Base-by-base conservation (phyloP, 495 filamentous ascomycete species). In the Apodospora peruviana region DNA sequence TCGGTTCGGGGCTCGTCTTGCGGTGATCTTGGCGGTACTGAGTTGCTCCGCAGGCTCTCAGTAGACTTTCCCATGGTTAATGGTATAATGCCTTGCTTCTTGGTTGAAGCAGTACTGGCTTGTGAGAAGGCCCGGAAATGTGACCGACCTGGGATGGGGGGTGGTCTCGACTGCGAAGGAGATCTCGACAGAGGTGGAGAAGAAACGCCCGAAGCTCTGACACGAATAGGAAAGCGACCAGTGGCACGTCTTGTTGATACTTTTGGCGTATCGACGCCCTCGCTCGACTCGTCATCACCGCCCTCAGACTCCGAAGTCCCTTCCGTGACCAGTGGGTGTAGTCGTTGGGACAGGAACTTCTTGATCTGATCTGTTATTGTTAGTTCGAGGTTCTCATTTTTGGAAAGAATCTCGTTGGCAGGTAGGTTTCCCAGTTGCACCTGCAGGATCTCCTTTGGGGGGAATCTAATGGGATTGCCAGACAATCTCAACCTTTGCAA, bases 401-500 rank as follows among this genome's bases (percentile, higher is more conserved):
- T 69, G 38, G 71, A 66, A 23, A 68, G 46, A n/a, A 52, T 58
- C 16, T 65, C 65, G 38, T 67, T 64, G 47, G 70, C 65, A 22
- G 70, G 65, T 5, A 71, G 25, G n/a, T 62, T 69, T 16, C 64
- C 55, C 18, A 62, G 56, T 44, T 67, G 68, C 16, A 72, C 61
- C 42, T 73, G 69, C 9, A 78, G 60, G 16, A 82, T 60, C 36
- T 85, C 79, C 53, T 67, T 72, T n/a, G 84, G 81, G 2, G 84
- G 84, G 52, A 84, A 86, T 4, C 50, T 61, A 40, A 95, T 75
- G 18, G 87, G 86, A 61, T 95, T 95, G 21, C 86, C 87, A 19
- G 86, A 80, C 22, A 95, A 70, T 58, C 90, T 91, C 51, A 96
- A 66, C 53, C 90, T 84, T 53, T 88, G 85, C 21, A 96, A 75